Percentiles rank a stretch among this genome's conserved stretches.
Conservation (phyloP, 176 grass and related monocot genomes). For the Oryza longistaminata region DNA sequence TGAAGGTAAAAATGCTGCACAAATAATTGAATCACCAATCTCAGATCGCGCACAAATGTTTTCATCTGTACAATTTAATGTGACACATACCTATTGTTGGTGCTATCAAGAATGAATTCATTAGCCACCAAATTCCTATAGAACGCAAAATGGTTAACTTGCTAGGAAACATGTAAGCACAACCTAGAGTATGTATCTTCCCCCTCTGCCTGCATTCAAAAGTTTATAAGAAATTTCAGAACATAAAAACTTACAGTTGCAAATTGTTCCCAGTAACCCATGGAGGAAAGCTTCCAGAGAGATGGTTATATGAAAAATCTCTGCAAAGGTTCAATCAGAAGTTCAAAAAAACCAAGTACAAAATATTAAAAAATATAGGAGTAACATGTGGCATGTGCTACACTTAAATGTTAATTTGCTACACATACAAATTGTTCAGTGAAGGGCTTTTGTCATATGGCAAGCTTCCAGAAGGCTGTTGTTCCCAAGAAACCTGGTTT, state of each 20-base stretch:
- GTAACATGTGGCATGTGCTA: neutral
- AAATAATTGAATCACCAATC: neutral
- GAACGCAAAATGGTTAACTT: neutral
- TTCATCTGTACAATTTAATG: neutral
- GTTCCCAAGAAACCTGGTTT: neutral
- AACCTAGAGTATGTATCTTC: neutral
- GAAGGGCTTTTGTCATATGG: neutral
- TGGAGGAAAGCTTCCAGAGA: conserved; percentile 55
- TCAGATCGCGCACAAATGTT: neutral
- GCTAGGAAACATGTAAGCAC: neutral
- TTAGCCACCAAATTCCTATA: conserved; percentile 60
- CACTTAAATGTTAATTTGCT: neutral
- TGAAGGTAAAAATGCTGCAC: conserved; percentile 44
- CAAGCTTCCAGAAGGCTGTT: neutral
- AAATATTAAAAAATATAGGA: neutral
- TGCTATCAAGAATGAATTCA: conserved; percentile 42
- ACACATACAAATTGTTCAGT: conserved; percentile 45
- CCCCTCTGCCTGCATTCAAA: neutral
- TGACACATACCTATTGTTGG: conserved; percentile 45
- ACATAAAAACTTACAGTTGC: conserved; percentile 40
- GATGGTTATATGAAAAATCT: conserved; percentile 65
- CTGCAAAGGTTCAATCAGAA: conserved; percentile 19
- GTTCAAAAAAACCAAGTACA: neutral
- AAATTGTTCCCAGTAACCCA: conserved; percentile 46
- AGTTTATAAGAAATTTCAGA: neutral